A percentile compares a stretch with the other conserved stretches of the same genome.
Conservation (phyloP, 139 green algal species). For the Volvox africanus region DNA sequence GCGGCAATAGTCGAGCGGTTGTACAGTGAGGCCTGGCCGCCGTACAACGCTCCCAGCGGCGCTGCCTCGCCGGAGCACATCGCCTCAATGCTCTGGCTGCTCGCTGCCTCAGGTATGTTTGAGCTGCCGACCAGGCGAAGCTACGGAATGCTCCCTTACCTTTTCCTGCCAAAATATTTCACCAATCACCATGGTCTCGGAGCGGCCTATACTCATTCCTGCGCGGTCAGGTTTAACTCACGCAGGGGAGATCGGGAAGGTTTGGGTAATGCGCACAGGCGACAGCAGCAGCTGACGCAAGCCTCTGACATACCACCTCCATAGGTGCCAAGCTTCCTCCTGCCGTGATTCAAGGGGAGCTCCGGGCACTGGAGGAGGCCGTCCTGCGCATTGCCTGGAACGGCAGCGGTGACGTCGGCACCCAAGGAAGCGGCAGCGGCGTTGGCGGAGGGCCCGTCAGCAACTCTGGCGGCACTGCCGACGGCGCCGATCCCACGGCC, state of each 20-base stretch:
- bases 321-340: constrained; percentile 12
- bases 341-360: background rate
- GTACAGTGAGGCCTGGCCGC: constrained; percentile 2
- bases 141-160: too few relatives aligned
- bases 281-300: too few relatives aligned
- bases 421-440: background rate
- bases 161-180: too few relatives aligned
- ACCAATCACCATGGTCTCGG: too few relatives aligned
- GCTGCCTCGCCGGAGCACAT: background rate
- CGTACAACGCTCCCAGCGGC: background rate
- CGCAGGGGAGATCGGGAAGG: too few relatives aligned
- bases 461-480: background rate
- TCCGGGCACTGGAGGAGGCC: background rate
- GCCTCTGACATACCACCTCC: background rate
- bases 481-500: background rate
- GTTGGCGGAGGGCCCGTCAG: background rate
- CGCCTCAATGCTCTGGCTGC: background rate
- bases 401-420: background rate
- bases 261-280: too few relatives aligned
- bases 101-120: constrained; percentile 3
- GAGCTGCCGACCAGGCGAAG: too few relatives aligned
- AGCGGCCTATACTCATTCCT: too few relatives aligned
- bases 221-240: too few relatives aligned
- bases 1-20: constrained; percentile 1
- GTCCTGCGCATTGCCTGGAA: background rate